These are phyloP conservation scores for Trichoderma orchidacearum DNA, from an alignment of 495 filamentous ascomycete genomes.

Conservation along the genomic window DNA sequence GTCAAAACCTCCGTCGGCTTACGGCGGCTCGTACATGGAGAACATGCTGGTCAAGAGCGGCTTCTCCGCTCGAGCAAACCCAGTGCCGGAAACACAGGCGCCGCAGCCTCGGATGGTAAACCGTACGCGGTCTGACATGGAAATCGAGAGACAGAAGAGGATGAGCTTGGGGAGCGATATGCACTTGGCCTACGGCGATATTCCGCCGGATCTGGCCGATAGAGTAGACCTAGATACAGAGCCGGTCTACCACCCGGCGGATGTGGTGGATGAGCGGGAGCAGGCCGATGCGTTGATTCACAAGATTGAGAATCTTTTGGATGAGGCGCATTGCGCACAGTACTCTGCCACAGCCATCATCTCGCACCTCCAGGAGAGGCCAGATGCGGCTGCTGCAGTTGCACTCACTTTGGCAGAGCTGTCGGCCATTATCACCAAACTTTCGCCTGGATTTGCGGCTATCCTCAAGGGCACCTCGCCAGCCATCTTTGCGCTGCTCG, in stretches of 20 bases:
- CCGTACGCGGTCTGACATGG: slow-evolving; percentile 25
- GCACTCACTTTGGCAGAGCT: slow-evolving; percentile 89
- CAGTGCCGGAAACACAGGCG: not conserved
- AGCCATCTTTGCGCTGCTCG: slow-evolving; percentile 72
- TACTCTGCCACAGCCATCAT: slow-evolving; percentile 75
- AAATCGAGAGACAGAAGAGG: slow-evolving; percentile 15
- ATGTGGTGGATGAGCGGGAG: slow-evolving; percentile 20
- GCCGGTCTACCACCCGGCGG: slow-evolving; percentile 5
- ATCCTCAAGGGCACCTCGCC: slow-evolving; percentile 68
- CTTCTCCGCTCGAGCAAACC: slow-evolving; percentile 9
- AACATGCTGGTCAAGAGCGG: slow-evolving; percentile 7
- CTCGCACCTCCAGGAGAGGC: slow-evolving; percentile 74
- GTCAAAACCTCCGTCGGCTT: slow-evolving; percentile 22
- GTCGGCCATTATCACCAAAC: slow-evolving; percentile 64
- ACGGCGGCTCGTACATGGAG: slow-evolving; percentile 28
- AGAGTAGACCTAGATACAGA: slow-evolving; percentile 25
- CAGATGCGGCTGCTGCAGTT: slow-evolving; percentile 88
- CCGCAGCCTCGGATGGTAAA: slow-evolving; percentile 10
- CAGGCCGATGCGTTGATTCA: slow-evolving; percentile 54
- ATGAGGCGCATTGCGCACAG: slow-evolving; percentile 79
- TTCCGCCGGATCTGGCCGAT: slow-evolving; percentile 39
- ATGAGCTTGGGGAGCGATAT: slow-evolving; percentile 56
- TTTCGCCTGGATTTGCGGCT: slow-evolving; percentile 66
- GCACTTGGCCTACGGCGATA: slow-evolving; percentile 72
- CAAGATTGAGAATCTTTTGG: slow-evolving; percentile 56